Base-by-base conservation (phyloP, 129 eudicot genomes). In the Pseudognaphalium luteoalbum region DNA sequence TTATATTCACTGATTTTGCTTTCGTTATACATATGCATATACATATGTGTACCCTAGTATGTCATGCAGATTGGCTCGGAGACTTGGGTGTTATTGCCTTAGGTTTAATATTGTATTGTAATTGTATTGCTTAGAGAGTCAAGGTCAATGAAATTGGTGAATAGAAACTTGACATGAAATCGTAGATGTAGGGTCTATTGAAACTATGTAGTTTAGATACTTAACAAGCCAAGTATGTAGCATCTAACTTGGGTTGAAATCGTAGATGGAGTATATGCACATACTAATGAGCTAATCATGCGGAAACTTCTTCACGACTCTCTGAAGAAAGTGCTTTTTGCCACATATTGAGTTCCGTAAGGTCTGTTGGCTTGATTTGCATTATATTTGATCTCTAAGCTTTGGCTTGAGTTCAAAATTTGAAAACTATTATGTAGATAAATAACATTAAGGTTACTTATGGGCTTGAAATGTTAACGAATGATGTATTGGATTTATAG, bases 201-300 rank as follows among this genome's bases (percentile, higher is more conserved):
- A 77, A 60, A 76, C 83, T 76, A 64, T 77, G 29, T 69, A 80
- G 78, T 68, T 85, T 78, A 70, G 70, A 28, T 70, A 15, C 64
- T 63, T 78, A 61, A 47, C 58, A 41, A 68, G 60, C 75, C 47
- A 77, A 77, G 75, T 77, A 79, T 86, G 47, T 74, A 80, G 77
- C 33, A 79, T 87, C 97, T 91, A 84, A 91, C 93, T 82, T 90
- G 91, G 82, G 74, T 86, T 91, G 91, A 88, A 88, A 88, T 88
- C 89, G 91, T 90, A 86, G 91, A 88, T 91, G 93, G 92, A 81
- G 86, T 90, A 77, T 87, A 83, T 90, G 90, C 92, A 88, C 87
- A 91, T 90, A 85, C 87, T 91, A 88, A 88, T 85, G 91, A 85
- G 96, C 88, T 89, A 89, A 87, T 86, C 84, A 88, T 88, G 93